Base-by-base conservation (phyloP, 2,329 filamentous ascomycete species). In the Lanzia echinophila region DNA sequence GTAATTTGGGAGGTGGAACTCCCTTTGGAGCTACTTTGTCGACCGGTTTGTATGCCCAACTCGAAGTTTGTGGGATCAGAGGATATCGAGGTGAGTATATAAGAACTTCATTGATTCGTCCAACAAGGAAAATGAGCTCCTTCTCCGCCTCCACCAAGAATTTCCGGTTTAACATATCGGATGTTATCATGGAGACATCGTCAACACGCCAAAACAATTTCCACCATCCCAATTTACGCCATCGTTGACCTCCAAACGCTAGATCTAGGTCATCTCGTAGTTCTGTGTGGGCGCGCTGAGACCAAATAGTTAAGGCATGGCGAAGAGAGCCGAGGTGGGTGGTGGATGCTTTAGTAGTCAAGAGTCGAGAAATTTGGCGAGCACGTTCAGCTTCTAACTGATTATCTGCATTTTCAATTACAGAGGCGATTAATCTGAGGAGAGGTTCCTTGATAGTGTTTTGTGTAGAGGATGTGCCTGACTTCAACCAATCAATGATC, bases 201-300 rank as follows among this genome's bases (percentile, higher is more conserved):
- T 97, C 92, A 22, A 94, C 90, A 19, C 90, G 83, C 90, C 90
- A 96, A 67, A 96, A 90, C 0, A 97, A 78, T 68, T 95, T 95
- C 87, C 90, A 96, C 91, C 92, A 97, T 15, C 84, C 79, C 3
- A 96, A 75, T 58, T 87, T 86, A 24, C 82, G 80, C 92, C 92
- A 96, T 38, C 83, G 77, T 17, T 74, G 77, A n/a, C 87, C 83
- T 0, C 79, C 75, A 62, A 96, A 92, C 0, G 89, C 90, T 43
- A 82, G 72, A 60, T 92, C 86, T 2, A 96, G 80, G 62, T 90
- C 81, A 48, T 86, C 79, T 58, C 90, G 88, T 7, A 97, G 78
- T 69, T 97, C 92, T 1, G 83, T 79, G 67, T 97, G 92, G 0
- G 88, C 89, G 20, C 76, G 75, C 63, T 92, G 84, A 0, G 90